These are phyloP conservation scores for Trichoderma breve DNA, from an alignment of 2,329 filamentous ascomycete species.

Conservation along the genomic window DNA sequence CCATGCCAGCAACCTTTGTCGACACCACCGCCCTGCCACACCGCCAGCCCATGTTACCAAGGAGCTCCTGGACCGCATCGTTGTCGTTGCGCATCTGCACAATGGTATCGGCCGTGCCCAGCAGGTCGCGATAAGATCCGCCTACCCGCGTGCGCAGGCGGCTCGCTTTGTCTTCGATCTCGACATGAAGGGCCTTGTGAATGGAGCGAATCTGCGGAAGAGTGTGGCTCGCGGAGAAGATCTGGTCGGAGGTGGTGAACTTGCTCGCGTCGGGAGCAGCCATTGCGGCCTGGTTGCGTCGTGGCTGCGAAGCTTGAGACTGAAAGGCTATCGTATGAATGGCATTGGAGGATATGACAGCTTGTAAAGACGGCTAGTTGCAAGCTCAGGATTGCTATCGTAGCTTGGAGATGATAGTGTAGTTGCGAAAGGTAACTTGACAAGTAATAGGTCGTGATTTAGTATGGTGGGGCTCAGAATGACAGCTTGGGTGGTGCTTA, in stretches of 20 bases:
- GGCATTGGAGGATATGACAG: neutral
- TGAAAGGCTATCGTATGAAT: neutral
- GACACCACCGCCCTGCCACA: conserved; percentile 74
- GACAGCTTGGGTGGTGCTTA: neutral
- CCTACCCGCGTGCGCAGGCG: conserved; percentile 64
- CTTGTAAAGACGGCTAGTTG: neutral
- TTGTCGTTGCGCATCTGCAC: conserved; percentile 83
- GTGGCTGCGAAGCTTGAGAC: neutral
- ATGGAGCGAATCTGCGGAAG: conserved; percentile 63
- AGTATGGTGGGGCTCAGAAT: conserved; percentile 8
- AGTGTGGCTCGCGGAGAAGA: conserved; percentile 56
- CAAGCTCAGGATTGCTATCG: neutral
- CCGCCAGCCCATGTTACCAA: conserved; percentile 69
- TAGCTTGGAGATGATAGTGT: neutral
- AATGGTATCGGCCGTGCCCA: conserved; percentile 91
- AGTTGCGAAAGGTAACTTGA: neutral
- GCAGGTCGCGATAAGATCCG: conserved; percentile 77
- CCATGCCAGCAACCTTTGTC: conserved; percentile 60
- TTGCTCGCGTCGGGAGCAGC: conserved; percentile 46
- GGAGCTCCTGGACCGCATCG: conserved; percentile 66
- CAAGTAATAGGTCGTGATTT: neutral
- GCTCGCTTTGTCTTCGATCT: conserved; percentile 61
- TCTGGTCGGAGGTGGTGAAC: conserved; percentile 50
- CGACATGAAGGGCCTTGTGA: conserved; percentile 57
- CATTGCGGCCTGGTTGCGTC: conserved; percentile 32